Conservation (phyloP, 2,329 filamentous ascomycete species). For the Colletotrichum sp. region DNA sequence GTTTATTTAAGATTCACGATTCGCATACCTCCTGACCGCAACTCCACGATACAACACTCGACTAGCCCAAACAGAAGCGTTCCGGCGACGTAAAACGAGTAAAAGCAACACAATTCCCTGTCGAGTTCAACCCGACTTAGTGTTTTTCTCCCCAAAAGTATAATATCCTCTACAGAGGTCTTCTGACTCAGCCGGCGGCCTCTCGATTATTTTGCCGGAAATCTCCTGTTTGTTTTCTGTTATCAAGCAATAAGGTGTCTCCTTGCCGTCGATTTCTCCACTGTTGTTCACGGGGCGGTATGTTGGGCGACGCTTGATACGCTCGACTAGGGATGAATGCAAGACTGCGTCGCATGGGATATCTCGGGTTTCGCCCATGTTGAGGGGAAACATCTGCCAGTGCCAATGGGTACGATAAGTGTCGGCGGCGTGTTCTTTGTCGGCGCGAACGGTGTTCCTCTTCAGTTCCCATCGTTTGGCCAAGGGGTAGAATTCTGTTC, state of each 20-base stretch:
- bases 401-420: slow-evolving; percentile 28
- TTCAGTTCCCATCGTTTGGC: slow-evolving; percentile 44
- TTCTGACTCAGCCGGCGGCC: not conserved
- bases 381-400: slow-evolving; percentile 40
- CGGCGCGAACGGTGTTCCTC: not conserved
- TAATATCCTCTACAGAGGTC: not conserved
- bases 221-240: not conserved
- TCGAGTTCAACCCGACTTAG: not conserved
- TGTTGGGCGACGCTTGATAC: not conserved
- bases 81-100: too few species aligned
- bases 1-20: not conserved
- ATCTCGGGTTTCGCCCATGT: slow-evolving; percentile 39
- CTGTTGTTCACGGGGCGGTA: not conserved
- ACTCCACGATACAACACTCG: not conserved
- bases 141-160: not conserved
- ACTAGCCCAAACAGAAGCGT: not conserved
- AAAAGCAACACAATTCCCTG: not conserved
- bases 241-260: not conserved
- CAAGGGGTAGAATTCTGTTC: slow-evolving; percentile 28
- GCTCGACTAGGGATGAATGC: slow-evolving; percentile 35
- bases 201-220: not conserved
- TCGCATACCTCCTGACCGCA: not conserved
- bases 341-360: slow-evolving; percentile 42
- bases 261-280: not conserved
- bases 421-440: not conserved